A percentile compares a stretch with the other conserved stretches of the same genome.
Evolutionary conservation across 805 yeast genomes (phyloP).

Genomic region (Zygosaccharomyces gambellarensis): DNA sequence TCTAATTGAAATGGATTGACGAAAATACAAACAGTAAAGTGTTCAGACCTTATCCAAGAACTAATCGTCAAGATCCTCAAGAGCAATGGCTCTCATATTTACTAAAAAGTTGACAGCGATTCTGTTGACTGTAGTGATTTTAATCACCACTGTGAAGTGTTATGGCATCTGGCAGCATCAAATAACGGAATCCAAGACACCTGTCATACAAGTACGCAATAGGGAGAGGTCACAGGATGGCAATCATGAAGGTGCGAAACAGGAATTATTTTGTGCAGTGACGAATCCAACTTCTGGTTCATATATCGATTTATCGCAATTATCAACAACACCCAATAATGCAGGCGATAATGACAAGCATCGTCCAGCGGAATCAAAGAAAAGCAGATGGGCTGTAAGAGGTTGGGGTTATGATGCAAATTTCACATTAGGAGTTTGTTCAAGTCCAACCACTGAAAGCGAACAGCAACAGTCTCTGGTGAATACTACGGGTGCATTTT

Average conservation of each 20-base stretch:
- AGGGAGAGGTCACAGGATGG: conserved; percentile 3
- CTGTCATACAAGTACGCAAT: neutral
- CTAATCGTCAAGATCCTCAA: neutral
- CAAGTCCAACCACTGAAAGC: conserved; percentile 42
- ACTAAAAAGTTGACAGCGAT: neutral
- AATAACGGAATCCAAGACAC: neutral
- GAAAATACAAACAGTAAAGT: neutral
- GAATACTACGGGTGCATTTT: conserved; percentile 49
- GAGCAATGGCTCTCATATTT: conserved; percentile 3
- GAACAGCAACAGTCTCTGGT: conserved; percentile 24
- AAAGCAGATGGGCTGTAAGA: conserved; percentile 52
- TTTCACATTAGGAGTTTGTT: conserved; percentile 70
- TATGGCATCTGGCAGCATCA: neutral
- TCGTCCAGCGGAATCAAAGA: conserved; percentile 11
- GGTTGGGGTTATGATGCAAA: conserved; percentile 69
- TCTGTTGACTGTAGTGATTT: neutral
- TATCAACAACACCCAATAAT: conserved; percentile 30
- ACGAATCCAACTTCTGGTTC: conserved; percentile 30
- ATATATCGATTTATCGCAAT: conserved; percentile 32
- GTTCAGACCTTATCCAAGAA: neutral
- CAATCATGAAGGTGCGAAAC: conserved; percentile 5
- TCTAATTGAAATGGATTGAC: neutral
- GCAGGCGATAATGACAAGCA: conserved; percentile 5
- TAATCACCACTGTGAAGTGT: conserved; percentile 4
- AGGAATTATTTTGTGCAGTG: conserved; percentile 30